A percentile compares a stretch with the other conserved stretches of the same genome.
These are phyloP conservation scores for Apophysomyces sp. DNA, from an alignment of 371 early-diverging fungal genomes.

Conservation along the genomic window DNA sequence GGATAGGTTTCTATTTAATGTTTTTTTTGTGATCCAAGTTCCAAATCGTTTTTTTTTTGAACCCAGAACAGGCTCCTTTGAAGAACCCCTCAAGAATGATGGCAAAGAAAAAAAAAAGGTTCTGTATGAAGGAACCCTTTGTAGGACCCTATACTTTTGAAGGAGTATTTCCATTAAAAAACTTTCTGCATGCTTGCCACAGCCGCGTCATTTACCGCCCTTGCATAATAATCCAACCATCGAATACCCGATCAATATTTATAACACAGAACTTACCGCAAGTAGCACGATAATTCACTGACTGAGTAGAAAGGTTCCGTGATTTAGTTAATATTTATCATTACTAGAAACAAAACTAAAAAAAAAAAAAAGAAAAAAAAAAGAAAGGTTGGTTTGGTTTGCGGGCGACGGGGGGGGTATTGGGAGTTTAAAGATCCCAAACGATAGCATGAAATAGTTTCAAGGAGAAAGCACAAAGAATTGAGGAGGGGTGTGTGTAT, in stretches of 20 bases:
- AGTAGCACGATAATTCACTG: neutral
- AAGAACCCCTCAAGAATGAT: neutral
- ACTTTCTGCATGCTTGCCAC: neutral
- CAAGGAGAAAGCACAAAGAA: slow-evolving; percentile 2
- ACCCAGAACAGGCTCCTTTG: neutral
- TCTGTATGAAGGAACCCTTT: neutral
- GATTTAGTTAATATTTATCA: neutral
- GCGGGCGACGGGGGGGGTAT: neutral
- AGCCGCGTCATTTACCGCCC: slow-evolving; percentile 2
- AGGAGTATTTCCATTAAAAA: neutral
- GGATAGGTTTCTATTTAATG: neutral
- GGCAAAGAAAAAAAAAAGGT: neutral
- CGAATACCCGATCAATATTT: neutral
- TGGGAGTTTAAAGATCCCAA: neutral
- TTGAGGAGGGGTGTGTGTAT: neutral
- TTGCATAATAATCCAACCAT: neutral
- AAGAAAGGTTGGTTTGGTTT: no score
- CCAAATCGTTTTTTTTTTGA: neutral
- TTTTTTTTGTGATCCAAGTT: neutral
- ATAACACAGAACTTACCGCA: neutral
- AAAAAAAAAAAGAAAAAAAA: no score
- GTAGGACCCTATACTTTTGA: neutral
- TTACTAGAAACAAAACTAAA: neutral
- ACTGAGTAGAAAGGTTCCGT: neutral
- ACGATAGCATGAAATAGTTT: neutral